Conservation (phyloP, 2,329 filamentous ascomycete genomes). For the Xylaria sp. region DNA sequence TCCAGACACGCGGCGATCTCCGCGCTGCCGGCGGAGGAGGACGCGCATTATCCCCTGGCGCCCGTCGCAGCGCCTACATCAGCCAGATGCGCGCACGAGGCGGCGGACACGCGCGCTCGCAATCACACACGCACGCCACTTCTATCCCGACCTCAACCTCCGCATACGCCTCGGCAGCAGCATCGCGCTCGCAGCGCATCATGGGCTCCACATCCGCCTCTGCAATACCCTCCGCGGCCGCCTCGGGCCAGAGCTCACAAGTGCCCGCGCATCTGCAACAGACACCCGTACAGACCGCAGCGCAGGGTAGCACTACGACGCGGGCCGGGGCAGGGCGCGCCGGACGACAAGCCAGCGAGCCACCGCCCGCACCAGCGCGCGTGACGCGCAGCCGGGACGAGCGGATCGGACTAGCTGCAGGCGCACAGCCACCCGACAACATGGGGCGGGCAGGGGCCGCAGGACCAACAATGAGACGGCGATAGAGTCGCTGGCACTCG, state of each 20-base stretch:
- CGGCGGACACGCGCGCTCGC: slow-evolving; percentile 32
- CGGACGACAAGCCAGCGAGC: slow-evolving; percentile 35
- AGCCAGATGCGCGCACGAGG: slow-evolving; percentile 41
- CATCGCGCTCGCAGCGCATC: slow-evolving; percentile 37
- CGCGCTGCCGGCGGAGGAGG: slow-evolving; percentile 21
- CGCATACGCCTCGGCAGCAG: slow-evolving; percentile 19
- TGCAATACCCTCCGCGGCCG: slow-evolving; percentile 15
- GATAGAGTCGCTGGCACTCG: slow-evolving; percentile 37
- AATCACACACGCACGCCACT: slow-evolving; percentile 26
- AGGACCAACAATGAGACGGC: slow-evolving; percentile 36
- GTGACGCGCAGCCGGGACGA: slow-evolving; percentile 50
- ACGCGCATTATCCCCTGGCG: slow-evolving; percentile 41
- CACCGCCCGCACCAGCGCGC: slow-evolving; percentile 40
- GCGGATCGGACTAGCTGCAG: slow-evolving; percentile 42
- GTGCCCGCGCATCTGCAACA: slow-evolving; percentile 33
- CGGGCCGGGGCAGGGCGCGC: slow-evolving; percentile 29
- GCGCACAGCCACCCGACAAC: slow-evolving; percentile 23
- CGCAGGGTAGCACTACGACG: slow-evolving; percentile 22
- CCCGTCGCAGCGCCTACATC: slow-evolving; percentile 42
- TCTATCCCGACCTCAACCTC: slow-evolving; percentile 33
- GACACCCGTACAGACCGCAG: slow-evolving; percentile 34
- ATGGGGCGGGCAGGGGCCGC: slow-evolving; percentile 25
- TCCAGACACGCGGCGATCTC: slow-evolving; percentile 41
- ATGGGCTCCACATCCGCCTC: slow-evolving; percentile 34
- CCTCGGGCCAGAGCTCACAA: slow-evolving; percentile 21